Conservation (phyloP, 805 yeast species). For the Wickerhamiella brachini region DNA sequence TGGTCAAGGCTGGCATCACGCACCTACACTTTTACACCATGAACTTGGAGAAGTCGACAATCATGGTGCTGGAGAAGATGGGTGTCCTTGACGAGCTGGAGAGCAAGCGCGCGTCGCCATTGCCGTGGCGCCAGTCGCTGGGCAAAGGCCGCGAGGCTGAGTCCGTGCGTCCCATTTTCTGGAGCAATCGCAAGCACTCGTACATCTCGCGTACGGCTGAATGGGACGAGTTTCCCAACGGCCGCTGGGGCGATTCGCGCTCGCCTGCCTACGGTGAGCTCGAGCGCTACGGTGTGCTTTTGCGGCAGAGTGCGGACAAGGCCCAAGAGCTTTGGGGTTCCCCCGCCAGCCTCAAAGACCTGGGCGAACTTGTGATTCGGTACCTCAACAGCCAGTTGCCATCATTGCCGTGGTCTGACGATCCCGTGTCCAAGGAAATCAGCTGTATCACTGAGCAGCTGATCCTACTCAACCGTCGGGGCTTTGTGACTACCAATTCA, state of each 20-base stretch:
- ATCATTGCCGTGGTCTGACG: conserved; percentile 90
- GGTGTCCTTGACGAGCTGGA: conserved; percentile 29
- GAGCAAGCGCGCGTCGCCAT: conserved; percentile 9
- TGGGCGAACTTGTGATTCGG: conserved; percentile 48
- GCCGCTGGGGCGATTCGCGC: conserved; percentile 96
- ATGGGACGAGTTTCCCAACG: conserved; percentile 98
- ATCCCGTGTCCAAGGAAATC: conserved; percentile 71
- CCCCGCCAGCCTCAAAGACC: conserved; percentile 47
- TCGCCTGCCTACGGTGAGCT: conserved; percentile 95
- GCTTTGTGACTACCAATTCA: conserved; percentile 75
- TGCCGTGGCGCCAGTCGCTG: conserved; percentile 87
- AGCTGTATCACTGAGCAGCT: conserved; percentile 45
- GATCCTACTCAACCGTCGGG: conserved; percentile 47
- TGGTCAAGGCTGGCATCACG: conserved; percentile 55
- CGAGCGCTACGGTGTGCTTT: conserved; percentile 65
- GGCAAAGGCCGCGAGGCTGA: conserved; percentile 70
- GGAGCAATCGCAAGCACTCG: conserved; percentile 87
- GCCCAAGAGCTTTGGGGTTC: conserved; percentile 81
- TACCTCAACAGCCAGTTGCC: conserved; percentile 59
- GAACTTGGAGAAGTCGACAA: conserved; percentile 86
- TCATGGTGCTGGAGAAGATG: conserved; percentile 72
- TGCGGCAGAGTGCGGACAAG: conserved; percentile 62
- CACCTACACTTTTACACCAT: conserved; percentile 95
- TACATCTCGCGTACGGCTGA: conserved; percentile 79
- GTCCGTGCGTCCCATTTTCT: conserved; percentile 83